Evolutionary conservation across 1,284 basidiomycete species (phyloP), one percentile per base, ranked within the genome.

Genomic region (Wolfiporia cocos): DNA sequence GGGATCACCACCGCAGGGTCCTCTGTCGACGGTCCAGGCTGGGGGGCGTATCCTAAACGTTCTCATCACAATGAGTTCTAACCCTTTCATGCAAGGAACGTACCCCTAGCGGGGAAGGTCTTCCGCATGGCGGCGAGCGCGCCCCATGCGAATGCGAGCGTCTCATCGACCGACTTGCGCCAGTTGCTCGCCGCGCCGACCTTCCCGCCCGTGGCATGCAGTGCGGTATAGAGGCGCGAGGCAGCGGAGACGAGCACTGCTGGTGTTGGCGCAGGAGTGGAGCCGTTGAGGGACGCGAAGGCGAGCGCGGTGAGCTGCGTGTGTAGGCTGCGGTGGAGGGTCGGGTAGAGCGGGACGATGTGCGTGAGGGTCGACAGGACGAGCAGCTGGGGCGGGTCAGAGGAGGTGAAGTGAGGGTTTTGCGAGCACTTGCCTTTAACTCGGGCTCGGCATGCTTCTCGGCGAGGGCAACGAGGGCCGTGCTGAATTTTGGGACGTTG

Each of bases 191-290:
- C 68, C n/a, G 79, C 77, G 15, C 81, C 83, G 4, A 85, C 79
- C 62, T 87, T 90, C 2, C 87, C 87, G 15, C 85, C 86, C 1
- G 82, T 81, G 23, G 74, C 62, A 59, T 81, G 81, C 5, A 90
- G 66, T 12, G 69, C 63, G 3, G 78, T 63, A 46, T 82, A 82
- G 20, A 90, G 65, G 18, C 62, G 55, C 10, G 76, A 77, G 1
- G 78, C 72, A 18, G 75, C 67, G 26, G 64, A 51, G 1, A 79
- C 50, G n/a, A 84, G 49, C 11, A 51, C 38, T 11, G 41, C 30
- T 42, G 69, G 63, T 2, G 67, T 68, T 1, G 71, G 64, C 11
- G 62, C 63, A 2, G 70, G 69, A 7, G 69, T 52, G 17, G 69
- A 69, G 21, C 83, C 81, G 49, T 72, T 73, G 26, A 89, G 64